Evolutionary conservation across 352 stramenopile genomes (phyloP), one percentile per base, ranked within the genome.

Genomic region (Nothophytophthora sp.): DNA sequence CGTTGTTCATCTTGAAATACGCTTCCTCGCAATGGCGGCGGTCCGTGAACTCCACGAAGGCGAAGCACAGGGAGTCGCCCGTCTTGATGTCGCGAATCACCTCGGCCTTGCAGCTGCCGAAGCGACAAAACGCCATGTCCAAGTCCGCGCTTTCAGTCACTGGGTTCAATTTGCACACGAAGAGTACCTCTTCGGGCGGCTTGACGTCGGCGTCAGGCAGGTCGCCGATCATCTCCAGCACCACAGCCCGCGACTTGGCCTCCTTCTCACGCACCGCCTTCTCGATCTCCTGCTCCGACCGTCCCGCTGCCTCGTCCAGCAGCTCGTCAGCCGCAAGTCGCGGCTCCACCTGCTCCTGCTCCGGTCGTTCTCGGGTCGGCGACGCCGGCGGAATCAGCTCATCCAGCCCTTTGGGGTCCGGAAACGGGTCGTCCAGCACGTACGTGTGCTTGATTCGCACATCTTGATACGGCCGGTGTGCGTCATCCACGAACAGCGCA

Each of bases 1-100:
- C 96, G 79, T 99, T 99, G 76, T 99, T 99, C 98, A 99, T 99
- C 85, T 99, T 99, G 52, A 99, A 97, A 67, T 99, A 99, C 8
- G 98, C 98, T 66, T 99, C 81, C 46, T 96, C 83, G 46, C 95
- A 98, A 55, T 97, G 79, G 38, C 96, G 67, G 4, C 97, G 90
- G 39, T 93, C 92, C 28, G 87, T 92, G 70, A 99, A 99, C 77
- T 99, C 96, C 12, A 99, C 89, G 72, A 99, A 99, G 4, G 96
- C 97, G 73, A 99, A 99, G 59, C 98, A 98, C 16, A 99, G 69
- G 41, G 90, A 98, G 56, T 98, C 90, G 7, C 97, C 97, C 2
- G 97, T 99, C 60, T 99, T 97, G 36, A 81, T 90, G 63, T 99
- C 98, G 4, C 96, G 89, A 61, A 99, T 98, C 41, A 99, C 98